phyloP scores from a whole-genome alignment of 371 early-diverging fungal genomes.

The Fennellomyces sp. region DNA sequence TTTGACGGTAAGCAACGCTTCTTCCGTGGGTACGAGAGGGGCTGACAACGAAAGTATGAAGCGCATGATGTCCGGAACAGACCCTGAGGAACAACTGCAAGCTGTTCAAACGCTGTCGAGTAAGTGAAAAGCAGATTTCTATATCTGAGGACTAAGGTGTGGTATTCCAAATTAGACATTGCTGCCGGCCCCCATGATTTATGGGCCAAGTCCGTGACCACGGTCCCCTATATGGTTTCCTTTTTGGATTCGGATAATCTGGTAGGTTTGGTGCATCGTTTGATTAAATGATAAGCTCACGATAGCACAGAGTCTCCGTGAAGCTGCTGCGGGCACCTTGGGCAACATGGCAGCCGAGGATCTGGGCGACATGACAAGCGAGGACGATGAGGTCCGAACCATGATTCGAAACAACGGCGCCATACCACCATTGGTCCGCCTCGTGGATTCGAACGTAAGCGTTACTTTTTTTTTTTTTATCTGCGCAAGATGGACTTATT shows the following conservation, averaged over 20 bases:
- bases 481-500: not conserved
- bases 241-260: constrained; percentile 57
- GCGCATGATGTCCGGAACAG: constrained; percentile 35
- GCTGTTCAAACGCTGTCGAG: constrained; percentile 73
- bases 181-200: constrained; percentile 64
- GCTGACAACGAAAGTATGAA: too few relatives aligned
- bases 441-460: constrained; percentile 53
- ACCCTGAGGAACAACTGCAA: constrained; percentile 65
- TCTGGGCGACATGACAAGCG: constrained; percentile 72
- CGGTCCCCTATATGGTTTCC: constrained; percentile 63
- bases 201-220: constrained; percentile 56
- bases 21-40: not conserved
- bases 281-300: not conserved
- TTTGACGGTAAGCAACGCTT: constrained; percentile 35
- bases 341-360: constrained; percentile 81
- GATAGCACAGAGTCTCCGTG: constrained; percentile 36
- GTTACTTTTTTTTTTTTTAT: not conserved
- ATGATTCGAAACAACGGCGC: constrained; percentile 64
- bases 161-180: constrained; percentile 58
- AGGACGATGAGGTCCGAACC: constrained; percentile 62
- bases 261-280: constrained; percentile 21
- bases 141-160: too few relatives aligned
- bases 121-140: constrained; percentile 22
- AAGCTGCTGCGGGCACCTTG: constrained; percentile 53
- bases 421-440: constrained; percentile 53